Evolutionary conservation across 2,329 filamentous ascomycete species (phyloP).

Genomic region (Talaromyces atroroseus): DNA sequence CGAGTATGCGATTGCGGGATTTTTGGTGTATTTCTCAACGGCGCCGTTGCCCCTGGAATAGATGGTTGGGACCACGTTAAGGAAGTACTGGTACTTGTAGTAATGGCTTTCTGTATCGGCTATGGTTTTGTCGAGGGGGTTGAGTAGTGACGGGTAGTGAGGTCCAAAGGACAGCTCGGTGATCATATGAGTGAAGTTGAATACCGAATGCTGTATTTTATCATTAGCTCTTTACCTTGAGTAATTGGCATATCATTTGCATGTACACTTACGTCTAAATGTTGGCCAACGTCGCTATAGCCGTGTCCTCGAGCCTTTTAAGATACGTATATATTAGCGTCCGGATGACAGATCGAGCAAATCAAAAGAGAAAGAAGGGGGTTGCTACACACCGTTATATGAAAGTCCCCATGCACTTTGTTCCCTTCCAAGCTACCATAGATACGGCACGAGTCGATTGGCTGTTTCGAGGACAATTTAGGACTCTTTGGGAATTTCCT

Average conservation of each 20-base stretch:
- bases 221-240: background rate
- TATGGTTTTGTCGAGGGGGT: conserved; percentile 89
- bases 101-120: conserved; percentile 71
- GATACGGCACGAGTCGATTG: conserved; percentile 74
- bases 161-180: conserved; percentile 93
- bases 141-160: conserved; percentile 90
- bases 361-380: background rate
- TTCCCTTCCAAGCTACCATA: conserved; percentile 88
- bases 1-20: conserved; percentile 31
- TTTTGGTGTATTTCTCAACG: conserved; percentile 39
- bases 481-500: conserved; percentile 69
- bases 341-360: background rate
- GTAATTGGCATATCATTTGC: background rate
- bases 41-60: conserved; percentile 60
- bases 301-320: conserved; percentile 70
- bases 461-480: conserved; percentile 50
- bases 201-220: conserved; percentile 49
- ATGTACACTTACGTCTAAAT: conserved; percentile 77
- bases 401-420: conserved; percentile 96
- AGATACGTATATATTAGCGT: conserved; percentile 29
- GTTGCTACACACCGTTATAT: conserved; percentile 61
- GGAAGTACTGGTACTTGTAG: conserved; percentile 96
- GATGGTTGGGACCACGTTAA: conserved; percentile 88
- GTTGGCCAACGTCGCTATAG: conserved; percentile 73
- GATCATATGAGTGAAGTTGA: conserved; percentile 98